These are phyloP conservation scores for Colletotrichum sp. DNA, from an alignment of 2,329 filamentous ascomycete genomes.

Conservation along the genomic window DNA sequence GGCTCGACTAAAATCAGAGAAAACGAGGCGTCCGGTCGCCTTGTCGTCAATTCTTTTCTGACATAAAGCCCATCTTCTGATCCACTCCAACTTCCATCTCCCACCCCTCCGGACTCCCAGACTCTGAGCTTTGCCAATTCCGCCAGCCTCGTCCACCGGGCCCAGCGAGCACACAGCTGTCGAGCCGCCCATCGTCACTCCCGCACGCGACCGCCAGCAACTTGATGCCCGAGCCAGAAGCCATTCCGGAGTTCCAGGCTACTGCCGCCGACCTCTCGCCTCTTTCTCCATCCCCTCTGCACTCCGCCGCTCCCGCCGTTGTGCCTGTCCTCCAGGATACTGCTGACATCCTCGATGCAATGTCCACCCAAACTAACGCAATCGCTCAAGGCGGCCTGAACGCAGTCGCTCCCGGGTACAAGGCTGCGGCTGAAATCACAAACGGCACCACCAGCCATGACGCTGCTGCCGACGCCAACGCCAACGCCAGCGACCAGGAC, in stretches of 20 bases:
- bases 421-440: neutral
- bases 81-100: neutral
- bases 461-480: slow-evolving; percentile 31
- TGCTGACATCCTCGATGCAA: slow-evolving; percentile 55
- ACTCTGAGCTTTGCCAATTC: neutral
- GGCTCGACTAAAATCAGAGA: neutral
- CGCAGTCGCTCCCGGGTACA: slow-evolving; percentile 24
- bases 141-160: neutral
- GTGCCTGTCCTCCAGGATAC: slow-evolving; percentile 58
- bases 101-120: neutral
- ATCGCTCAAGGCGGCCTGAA: slow-evolving; percentile 15
- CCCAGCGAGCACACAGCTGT: neutral
- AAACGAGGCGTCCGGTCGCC: slow-evolving; percentile 18
- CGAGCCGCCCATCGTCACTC: neutral
- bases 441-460: slow-evolving; percentile 16
- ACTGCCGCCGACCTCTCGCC: slow-evolving; percentile 59
- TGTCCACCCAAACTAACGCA: slow-evolving; percentile 34
- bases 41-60: neutral
- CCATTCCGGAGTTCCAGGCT: slow-evolving; percentile 49
- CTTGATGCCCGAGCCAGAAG: slow-evolving; percentile 49
- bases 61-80: slow-evolving; percentile 12
- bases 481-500: slow-evolving; percentile 30
- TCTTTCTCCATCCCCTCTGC: slow-evolving; percentile 53
- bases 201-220: neutral
- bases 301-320: slow-evolving; percentile 50